Evolutionary conservation across 2,329 filamentous ascomycete genomes (phyloP).

Genomic region (Didymella exigua): DNA sequence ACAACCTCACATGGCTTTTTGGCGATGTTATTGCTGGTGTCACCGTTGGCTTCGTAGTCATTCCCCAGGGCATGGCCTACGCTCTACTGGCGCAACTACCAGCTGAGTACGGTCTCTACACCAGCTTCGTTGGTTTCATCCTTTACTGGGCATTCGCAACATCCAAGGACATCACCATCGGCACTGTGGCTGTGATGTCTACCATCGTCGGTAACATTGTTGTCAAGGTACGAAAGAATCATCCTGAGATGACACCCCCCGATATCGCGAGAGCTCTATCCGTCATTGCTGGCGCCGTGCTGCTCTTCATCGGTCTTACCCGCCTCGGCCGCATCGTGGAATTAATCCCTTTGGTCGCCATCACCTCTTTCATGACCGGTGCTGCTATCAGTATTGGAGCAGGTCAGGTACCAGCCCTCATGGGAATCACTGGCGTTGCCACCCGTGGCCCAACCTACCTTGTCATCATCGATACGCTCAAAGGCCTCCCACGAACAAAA

Average conservation of each 20-base stretch:
- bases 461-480: constrained; percentile 85
- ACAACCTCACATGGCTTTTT: constrained; percentile 86
- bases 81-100: constrained; percentile 80
- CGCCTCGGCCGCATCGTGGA: constrained; percentile 91
- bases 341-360: constrained; percentile 86
- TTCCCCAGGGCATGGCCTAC: constrained; percentile 96
- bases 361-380: constrained; percentile 97
- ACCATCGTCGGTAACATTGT: constrained; percentile 87
- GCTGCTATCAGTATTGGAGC: constrained; percentile 87
- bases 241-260: constrained; percentile 47
- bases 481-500: constrained; percentile 69
- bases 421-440: constrained; percentile 78
- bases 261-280: constrained; percentile 80
- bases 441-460: constrained; percentile 79
- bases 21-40: constrained; percentile 91
- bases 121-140: constrained; percentile 93
- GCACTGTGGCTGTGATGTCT: constrained; percentile 96
- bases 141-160: constrained; percentile 99
- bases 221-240: constrained; percentile 59
- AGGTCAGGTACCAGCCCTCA: constrained; percentile 80
- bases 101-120: constrained; percentile 85
- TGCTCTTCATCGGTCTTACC: constrained; percentile 78
- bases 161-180: constrained; percentile 97
- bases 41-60: constrained; percentile 78
- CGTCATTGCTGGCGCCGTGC: constrained; percentile 77